Conservation (phyloP, 1,284 basidiomycete genomes). For the Leucoagaricus sp. region DNA sequence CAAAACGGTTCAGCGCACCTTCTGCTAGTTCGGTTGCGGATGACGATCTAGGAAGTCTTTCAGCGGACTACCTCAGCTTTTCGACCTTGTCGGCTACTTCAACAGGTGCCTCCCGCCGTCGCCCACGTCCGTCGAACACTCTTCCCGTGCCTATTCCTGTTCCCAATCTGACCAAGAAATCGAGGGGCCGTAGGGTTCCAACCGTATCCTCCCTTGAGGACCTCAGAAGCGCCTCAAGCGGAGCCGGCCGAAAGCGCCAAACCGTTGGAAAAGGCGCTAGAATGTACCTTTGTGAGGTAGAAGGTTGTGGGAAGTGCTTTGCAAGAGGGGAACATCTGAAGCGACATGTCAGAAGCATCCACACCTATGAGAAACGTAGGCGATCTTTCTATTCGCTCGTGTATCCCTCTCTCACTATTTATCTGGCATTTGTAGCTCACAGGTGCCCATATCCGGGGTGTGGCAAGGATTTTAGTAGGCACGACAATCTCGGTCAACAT, state of each 20-base stretch:
- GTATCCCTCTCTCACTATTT: conserved; percentile 16
- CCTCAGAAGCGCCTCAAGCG: conserved; percentile 28
- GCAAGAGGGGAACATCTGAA: conserved; percentile 79
- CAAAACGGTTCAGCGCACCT: conserved; percentile 3
- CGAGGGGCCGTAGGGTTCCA: conserved; percentile 67
- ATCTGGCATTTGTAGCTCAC: conserved; percentile 54
- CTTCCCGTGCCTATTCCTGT: conserved; percentile 66
- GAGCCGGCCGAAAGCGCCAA: conserved; percentile 28
- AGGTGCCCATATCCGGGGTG: conserved; percentile 77
- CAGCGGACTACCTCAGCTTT: conserved; percentile 1
- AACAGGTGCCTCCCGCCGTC: conserved; percentile 21
- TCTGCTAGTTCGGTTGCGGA: background rate
- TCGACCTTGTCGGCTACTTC: conserved; percentile 17
- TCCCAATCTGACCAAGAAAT: conserved; percentile 74
- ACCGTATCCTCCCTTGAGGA: conserved; percentile 48
- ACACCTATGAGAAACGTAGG: conserved; percentile 82
- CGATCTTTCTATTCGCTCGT: conserved; percentile 21
- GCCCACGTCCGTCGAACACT: conserved; percentile 36
- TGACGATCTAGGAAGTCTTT: background rate
- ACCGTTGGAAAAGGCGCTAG: conserved; percentile 35
- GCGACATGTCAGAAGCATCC: conserved; percentile 75
- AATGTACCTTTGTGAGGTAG: conserved; percentile 70
- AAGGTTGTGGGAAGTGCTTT: conserved; percentile 80
- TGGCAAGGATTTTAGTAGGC: conserved; percentile 80
- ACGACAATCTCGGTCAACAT: conserved; percentile 84